phyloP scores from a whole-genome alignment of 176 grass and related monocot species.

The Oropetium thomaeum region DNA sequence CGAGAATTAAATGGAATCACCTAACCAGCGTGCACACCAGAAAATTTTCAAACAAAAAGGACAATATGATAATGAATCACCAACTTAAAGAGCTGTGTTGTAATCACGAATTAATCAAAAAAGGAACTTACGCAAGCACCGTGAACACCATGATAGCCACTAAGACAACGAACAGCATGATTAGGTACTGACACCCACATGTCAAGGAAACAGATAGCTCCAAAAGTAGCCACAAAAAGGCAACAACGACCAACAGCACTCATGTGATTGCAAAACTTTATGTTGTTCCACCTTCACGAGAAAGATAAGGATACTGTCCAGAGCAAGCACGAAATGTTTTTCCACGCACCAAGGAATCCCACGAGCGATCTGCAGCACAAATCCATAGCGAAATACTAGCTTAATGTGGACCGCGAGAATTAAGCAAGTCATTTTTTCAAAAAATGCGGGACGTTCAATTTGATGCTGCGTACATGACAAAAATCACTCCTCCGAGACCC shows the following conservation, averaged over 20 bases:
- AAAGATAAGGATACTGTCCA: constrained; percentile 88
- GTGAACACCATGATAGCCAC: constrained; percentile 92
- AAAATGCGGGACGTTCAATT: not conserved
- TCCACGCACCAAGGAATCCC: constrained; percentile 92
- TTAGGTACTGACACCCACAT: constrained; percentile 65
- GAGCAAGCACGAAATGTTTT: constrained; percentile 70
- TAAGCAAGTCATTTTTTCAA: not conserved
- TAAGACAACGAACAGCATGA: constrained; percentile 74
- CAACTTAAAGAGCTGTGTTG: not conserved
- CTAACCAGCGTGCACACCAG: constrained; percentile 13
- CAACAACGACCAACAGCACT: constrained; percentile 7
- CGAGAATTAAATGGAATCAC: constrained; percentile 18
- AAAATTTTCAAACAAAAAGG: constrained; percentile 28
- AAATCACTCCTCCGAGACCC: constrained; percentile 73
- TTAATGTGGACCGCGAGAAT: not conserved
- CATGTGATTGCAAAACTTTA: constrained; percentile 23
- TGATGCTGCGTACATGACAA: constrained; percentile 67
- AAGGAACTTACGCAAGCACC: constrained; percentile 78
- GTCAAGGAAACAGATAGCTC: constrained; percentile 60
- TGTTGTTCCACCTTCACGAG: not conserved
- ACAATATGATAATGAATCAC: constrained; percentile 6
- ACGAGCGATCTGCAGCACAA: constrained; percentile 70
- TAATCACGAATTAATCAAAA: not conserved
- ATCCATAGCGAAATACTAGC: not conserved
- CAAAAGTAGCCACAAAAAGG: constrained; percentile 19